Evolutionary conservation across 768 basidiomycete genomes (phyloP), one percentile per base, ranked within the genome.

Genomic region (Boletus subcaerulescens): DNA sequence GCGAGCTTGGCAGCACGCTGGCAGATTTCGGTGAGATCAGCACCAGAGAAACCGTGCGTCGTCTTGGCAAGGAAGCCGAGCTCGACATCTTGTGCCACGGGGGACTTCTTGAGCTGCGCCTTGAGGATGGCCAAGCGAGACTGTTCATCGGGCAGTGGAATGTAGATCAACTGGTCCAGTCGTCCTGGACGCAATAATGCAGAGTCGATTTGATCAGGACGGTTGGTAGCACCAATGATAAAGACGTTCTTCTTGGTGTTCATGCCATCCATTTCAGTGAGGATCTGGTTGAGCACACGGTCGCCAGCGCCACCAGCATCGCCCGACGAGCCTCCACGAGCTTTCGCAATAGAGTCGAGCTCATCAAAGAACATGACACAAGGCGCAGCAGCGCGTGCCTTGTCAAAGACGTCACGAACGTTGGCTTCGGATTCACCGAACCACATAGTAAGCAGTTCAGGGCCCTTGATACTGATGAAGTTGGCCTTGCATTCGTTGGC

Each of bases 331-430:
- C 81, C 79, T 58, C 97, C 97, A 75, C 97, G 92, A 50, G 94
- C 84, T 78, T 98, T 98, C 44, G 97, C 97, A 66, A 99, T 98
- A 15, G 96, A 97, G 73, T 99, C 97, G 71, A 99, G 80, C 73
- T 99, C 97, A 66, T 99, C 97, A 76, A 99, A 99, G 91, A 99
- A 99, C 93, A 99, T 97, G 64, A 99, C 97, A 70, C 97, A 98
- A 52, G 97, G 97, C 26, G 97, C 96, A 9, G 97, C 97, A 17
- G 97, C 97, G 63, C 97, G 92, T 31, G 97, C 97, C 77, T 98
- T 98, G 83, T 99, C 97, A 74, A 99, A 99, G 60, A 98, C 93
- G 64, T 98, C 96, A 64, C 97, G 93, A 58, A 99, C 97, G 67
- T 99, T 99, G 60, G 96, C 97, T 77, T 99, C 97, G 7, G 96